Evolutionary conservation across 2,329 filamentous ascomycete genomes (phyloP), one percentile per base, ranked within the genome.

Genomic region (Claviceps pusilla): DNA sequence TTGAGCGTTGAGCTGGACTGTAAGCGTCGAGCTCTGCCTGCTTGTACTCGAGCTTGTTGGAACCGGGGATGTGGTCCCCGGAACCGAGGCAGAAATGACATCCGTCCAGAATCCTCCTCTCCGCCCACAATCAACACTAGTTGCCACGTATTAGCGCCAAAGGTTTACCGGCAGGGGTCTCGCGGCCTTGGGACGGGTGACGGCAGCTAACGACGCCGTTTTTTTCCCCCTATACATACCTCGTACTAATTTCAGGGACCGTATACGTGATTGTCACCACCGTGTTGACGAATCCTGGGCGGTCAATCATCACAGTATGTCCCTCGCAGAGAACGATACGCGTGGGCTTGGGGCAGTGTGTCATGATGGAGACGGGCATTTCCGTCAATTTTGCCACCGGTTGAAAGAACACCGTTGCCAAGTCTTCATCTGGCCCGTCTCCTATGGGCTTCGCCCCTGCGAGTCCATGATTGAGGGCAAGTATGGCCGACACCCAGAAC

Each of bases 191-290:
- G 1, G 9, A 6, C 9, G 5, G 5, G 31, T 33, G 31, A 33
- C 31, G 1, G 24, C 19, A 10, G 10, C 10, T 1, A 16, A 31
- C 45, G 28, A 16, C 14, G 1, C 14, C 29, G 7, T 16, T 16
- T 16, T 47, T 2, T 28, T n/a, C 2, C 2, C 19, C 12, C n/a
- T 33, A 14, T 43, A 28, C 55, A 7, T 55, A 54, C 54, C 53
- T 53, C 11, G 51, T 28, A 19, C 24, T 28, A 6, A 54, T 50
- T 9, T 16, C n/a, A 7, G 1, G 14, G 14, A 24, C 19, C 5
- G 48, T 50, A 24, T 55, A 45, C 4, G 56, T 57, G 51, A 54
- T 51, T 11, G 56, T 57, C 1, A 48, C 29, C 28, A 54, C 51
- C 4, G 54, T 55, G 11, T 31, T 14, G 29, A 54, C 19, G 12